Evolutionary conservation across 177 flowering plant species (phyloP).

Genomic region (Tripterygium wilfordii): DNA sequence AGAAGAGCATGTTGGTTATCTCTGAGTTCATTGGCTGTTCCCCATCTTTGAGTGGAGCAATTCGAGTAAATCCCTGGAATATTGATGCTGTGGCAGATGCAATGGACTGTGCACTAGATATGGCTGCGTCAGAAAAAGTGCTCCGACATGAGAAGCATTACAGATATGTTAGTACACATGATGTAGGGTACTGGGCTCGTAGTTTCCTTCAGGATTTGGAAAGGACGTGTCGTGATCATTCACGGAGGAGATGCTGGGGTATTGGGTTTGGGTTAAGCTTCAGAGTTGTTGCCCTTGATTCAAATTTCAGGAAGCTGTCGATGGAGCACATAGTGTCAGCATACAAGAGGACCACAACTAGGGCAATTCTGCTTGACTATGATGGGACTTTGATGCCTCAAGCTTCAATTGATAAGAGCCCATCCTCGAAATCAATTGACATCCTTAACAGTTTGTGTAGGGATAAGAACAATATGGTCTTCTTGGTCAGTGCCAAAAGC

Average conservation of each 20-base stretch:
- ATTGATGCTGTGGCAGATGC: slow-evolving; percentile 75
- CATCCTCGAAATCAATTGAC: slow-evolving; percentile 42
- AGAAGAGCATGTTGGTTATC: slow-evolving; percentile 73
- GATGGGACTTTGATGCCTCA: slow-evolving; percentile 82
- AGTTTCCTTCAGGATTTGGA: slow-evolving; percentile 67
- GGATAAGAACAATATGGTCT: slow-evolving; percentile 59
- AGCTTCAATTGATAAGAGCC: slow-evolving; percentile 54
- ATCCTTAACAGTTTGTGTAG: slow-evolving; percentile 51
- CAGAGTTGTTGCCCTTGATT: slow-evolving; percentile 70
- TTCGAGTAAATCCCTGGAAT: slow-evolving; percentile 78
- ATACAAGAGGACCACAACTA: slow-evolving; percentile 48
- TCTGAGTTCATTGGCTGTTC: slow-evolving; percentile 82
- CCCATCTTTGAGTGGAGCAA: slow-evolving; percentile 77
- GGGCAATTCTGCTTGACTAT: slow-evolving; percentile 73
- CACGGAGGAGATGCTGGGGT: slow-evolving; percentile 59
- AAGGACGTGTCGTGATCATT: slow-evolving; percentile 60
- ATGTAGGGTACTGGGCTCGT: slow-evolving; percentile 72
- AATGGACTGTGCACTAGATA: slow-evolving; percentile 54
- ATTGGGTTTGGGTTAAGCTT: slow-evolving; percentile 74
- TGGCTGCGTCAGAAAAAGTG: slow-evolving; percentile 61
- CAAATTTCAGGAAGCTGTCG: slow-evolving; percentile 60
- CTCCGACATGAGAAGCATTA: slow-evolving; percentile 77
- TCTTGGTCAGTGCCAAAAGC: slow-evolving; percentile 63
- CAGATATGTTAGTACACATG: slow-evolving; percentile 69
- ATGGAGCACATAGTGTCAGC: slow-evolving; percentile 74